These are phyloP conservation scores for Extremus antarcticus DNA, from an alignment of 495 filamentous ascomycete species.

Conservation along the genomic window DNA sequence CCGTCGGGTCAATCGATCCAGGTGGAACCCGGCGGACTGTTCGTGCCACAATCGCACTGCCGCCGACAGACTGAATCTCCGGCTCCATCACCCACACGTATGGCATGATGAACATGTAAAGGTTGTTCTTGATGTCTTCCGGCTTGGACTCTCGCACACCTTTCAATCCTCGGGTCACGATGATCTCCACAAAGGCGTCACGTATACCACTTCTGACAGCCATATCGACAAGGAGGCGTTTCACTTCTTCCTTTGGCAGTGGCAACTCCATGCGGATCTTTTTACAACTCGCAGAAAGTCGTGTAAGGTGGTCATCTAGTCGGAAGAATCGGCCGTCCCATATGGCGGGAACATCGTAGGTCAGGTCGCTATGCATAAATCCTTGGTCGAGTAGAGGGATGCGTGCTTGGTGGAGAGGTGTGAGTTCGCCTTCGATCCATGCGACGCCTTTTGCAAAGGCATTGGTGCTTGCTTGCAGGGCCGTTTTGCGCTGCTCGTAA, in stretches of 20 bases:
- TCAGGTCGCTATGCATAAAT: slow-evolving; percentile 35
- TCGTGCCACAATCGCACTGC: slow-evolving; percentile 31
- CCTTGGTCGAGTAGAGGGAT: slow-evolving; percentile 35
- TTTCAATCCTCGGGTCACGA: slow-evolving; percentile 34
- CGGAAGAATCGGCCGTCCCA: slow-evolving; percentile 35
- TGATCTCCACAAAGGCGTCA: slow-evolving; percentile 34
- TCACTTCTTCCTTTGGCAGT: slow-evolving; percentile 25
- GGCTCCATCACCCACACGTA: slow-evolving; percentile 36
- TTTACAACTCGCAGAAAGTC: slow-evolving; percentile 28
- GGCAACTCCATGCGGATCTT: slow-evolving; percentile 33
- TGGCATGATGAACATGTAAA: slow-evolving; percentile 33
- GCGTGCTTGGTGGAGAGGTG: slow-evolving; percentile 28
- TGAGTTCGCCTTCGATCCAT: slow-evolving; percentile 29
- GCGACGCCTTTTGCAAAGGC: too few species aligned
- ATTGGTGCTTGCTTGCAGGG: slow-evolving; percentile 30
- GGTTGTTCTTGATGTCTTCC: slow-evolving; percentile 26
- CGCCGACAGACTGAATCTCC: slow-evolving; percentile 28
- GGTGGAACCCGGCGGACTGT: slow-evolving; percentile 31
- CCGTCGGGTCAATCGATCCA: slow-evolving; percentile 32
- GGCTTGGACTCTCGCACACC: slow-evolving; percentile 25
- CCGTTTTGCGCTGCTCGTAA: too few species aligned
- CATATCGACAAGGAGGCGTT: slow-evolving; percentile 30
- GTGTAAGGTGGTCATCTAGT: slow-evolving; percentile 31
- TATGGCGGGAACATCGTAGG: slow-evolving; percentile 35
- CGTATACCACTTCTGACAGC: slow-evolving; percentile 30